Conservation (phyloP, 169 alveolate species). For the Cystoisospora suis region DNA sequence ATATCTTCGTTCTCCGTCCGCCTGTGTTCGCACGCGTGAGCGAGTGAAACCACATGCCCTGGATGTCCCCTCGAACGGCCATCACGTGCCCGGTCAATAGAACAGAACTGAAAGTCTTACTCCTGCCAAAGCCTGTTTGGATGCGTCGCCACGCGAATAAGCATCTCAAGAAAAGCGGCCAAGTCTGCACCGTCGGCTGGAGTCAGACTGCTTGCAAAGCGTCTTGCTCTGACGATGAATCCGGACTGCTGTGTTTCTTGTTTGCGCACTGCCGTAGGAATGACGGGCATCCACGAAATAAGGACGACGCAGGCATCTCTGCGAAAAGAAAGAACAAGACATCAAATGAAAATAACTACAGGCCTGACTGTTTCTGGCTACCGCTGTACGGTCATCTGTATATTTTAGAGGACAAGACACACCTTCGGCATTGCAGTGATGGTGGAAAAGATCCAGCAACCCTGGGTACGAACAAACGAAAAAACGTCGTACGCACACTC, state of each 20-base stretch:
- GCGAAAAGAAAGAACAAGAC: not conserved
- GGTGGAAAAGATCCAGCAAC: no score
- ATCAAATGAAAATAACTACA: not conserved
- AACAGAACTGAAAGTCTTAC: no score
- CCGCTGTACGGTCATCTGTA: no score
- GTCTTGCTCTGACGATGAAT: not conserved
- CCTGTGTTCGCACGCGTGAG: no score
- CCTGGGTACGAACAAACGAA: no score
- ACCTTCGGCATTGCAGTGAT: no score
- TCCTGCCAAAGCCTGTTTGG: not conserved
- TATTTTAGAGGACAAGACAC: no score
- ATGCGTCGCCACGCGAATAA: not conserved
- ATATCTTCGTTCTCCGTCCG: no score
- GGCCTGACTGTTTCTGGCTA: not conserved
- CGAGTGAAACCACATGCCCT: no score
- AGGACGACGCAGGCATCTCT: slow-evolving; percentile 26
- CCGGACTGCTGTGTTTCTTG: not conserved
- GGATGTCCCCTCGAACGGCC: no score
- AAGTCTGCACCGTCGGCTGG: not conserved
- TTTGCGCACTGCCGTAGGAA: not conserved
- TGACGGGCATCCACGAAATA: slow-evolving; percentile 7
- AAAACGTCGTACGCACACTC: no score
- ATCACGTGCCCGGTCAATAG: no score
- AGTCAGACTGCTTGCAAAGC: not conserved
- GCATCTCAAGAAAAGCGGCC: not conserved